phyloP scores from a whole-genome alignment of 192 early-diverging fungal genomes.

The Entomortierella lignicola region DNA sequence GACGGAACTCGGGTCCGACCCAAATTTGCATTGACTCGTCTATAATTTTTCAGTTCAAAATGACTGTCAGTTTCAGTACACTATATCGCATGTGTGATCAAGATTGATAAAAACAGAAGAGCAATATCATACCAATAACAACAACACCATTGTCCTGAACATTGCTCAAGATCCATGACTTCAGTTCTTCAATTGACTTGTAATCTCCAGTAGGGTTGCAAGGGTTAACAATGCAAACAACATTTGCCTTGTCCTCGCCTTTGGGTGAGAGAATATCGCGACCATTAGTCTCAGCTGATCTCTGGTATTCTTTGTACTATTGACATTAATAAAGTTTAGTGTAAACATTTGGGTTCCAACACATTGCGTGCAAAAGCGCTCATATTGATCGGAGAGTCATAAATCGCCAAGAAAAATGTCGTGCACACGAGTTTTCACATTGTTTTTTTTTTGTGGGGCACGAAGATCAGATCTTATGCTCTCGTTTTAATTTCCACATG shows the following conservation, averaged over 20 bases:
- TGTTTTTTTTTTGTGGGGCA: conserved; percentile 1
- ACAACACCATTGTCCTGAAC: conserved; percentile 82
- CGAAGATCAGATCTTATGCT: background rate
- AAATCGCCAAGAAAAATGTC: background rate
- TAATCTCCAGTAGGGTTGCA: conserved; percentile 94
- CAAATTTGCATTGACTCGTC: conserved; percentile 97
- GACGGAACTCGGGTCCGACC: conserved; percentile 82
- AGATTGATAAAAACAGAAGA: background rate
- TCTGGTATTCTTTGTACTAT: conserved; percentile 91
- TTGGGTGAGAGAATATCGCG: conserved; percentile 72
- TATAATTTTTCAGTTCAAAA: conserved; percentile 7
- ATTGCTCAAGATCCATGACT: conserved; percentile 81
- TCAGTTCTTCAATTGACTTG: conserved; percentile 76
- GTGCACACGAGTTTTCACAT: background rate
- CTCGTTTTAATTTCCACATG: conserved; percentile 10
- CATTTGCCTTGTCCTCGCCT: conserved; percentile 68
- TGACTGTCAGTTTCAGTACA: background rate
- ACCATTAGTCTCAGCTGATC: conserved; percentile 82
- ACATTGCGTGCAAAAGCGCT: background rate
- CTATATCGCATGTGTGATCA: background rate
- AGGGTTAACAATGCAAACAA: conserved; percentile 91
- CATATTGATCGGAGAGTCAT: background rate
- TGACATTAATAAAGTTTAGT: background rate
- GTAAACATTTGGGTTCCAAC: background rate
- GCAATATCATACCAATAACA: conserved; percentile 70